phyloP scores from a whole-genome alignment of 768 basidiomycete genomes.

The Rhodotorula sphaerocarpa region DNA sequence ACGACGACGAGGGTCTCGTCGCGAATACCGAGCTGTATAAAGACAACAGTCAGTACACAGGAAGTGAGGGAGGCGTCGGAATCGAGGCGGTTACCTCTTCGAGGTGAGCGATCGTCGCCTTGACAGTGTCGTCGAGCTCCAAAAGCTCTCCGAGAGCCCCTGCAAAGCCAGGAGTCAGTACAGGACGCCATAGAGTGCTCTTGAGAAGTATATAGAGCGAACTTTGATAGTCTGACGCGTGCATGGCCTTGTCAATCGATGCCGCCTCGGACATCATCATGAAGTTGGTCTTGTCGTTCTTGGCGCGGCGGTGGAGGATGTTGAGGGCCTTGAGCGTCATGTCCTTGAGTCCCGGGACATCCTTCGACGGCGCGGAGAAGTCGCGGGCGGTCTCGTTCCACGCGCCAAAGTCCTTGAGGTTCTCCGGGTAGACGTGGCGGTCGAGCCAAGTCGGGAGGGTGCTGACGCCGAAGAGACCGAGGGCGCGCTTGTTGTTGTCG shows the following conservation, averaged over 20 bases:
- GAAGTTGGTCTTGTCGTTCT: conserved; percentile 41
- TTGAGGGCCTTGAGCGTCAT: conserved; percentile 47
- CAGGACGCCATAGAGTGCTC: too few relatives aligned
- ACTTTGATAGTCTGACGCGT: conserved; percentile 43
- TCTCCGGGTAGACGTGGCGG: conserved; percentile 42
- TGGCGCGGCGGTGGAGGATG: conserved; percentile 42
- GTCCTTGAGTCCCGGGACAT: conserved; percentile 42
- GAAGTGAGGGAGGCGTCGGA: too few relatives aligned
- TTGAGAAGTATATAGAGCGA: too few relatives aligned
- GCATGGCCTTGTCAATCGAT: conserved; percentile 42
- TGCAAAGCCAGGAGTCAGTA: too few relatives aligned
- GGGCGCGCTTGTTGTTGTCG: conserved; percentile 39
- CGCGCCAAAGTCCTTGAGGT: conserved; percentile 20
- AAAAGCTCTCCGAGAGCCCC: conserved; percentile 43
- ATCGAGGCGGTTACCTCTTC: conserved; percentile 32
- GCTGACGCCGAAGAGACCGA: conserved; percentile 43
- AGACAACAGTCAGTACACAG: background rate
- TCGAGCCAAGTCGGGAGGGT: conserved; percentile 46
- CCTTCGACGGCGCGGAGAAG: conserved; percentile 8
- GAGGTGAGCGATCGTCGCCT: conserved; percentile 42
- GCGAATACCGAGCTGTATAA: conserved; percentile 38
- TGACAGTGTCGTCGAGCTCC: conserved; percentile 45
- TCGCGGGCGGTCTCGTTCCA: conserved; percentile 4
- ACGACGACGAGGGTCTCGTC: conserved; percentile 45
- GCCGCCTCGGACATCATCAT: conserved; percentile 46